Evolutionary conservation across 2,329 filamentous ascomycete species (phyloP).

Genomic region (Fusarium paranaense): DNA sequence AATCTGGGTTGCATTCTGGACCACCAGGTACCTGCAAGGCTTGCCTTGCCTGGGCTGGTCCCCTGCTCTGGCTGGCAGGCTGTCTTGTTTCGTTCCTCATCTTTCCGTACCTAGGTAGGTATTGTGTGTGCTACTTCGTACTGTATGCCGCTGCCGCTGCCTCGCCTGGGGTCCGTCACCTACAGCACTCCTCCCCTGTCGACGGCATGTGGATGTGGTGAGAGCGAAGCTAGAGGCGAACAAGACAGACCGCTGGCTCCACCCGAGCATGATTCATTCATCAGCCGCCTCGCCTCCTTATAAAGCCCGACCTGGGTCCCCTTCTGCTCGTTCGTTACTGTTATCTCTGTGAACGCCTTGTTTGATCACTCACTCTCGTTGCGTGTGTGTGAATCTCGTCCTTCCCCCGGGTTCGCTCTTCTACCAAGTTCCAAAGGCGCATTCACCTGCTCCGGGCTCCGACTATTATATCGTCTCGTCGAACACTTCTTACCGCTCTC

Average conservation of each 20-base stretch:
- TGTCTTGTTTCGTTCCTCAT: background rate
- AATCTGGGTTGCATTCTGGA: constrained; percentile 22
- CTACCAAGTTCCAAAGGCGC: constrained; percentile 22
- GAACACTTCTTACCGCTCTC: constrained; percentile 21
- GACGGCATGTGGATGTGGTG: constrained; percentile 37
- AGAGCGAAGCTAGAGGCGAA: constrained; percentile 42
- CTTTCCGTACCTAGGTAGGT: background rate
- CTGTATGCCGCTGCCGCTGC: constrained; percentile 28
- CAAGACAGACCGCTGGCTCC: constrained; percentile 40
- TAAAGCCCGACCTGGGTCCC: constrained; percentile 37
- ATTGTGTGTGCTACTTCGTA: constrained; percentile 23
- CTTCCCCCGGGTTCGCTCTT: constrained; percentile 12
- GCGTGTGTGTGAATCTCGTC: constrained; percentile 17
- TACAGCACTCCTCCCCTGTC: constrained; percentile 23
- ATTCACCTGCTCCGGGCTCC: constrained; percentile 23
- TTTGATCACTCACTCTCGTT: constrained; percentile 33
- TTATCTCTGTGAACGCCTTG: constrained; percentile 21
- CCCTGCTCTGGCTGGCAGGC: background rate
- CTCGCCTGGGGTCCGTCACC: constrained; percentile 23
- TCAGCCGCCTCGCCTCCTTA: constrained; percentile 44
- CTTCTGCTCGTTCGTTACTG: background rate
- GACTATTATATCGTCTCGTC: constrained; percentile 3
- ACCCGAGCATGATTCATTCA: constrained; percentile 47
- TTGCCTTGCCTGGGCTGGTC: background rate
- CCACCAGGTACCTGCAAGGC: constrained; percentile 9